Base-by-base conservation (phyloP, 345 rosid species). In the Hibiscus syriacus region DNA sequence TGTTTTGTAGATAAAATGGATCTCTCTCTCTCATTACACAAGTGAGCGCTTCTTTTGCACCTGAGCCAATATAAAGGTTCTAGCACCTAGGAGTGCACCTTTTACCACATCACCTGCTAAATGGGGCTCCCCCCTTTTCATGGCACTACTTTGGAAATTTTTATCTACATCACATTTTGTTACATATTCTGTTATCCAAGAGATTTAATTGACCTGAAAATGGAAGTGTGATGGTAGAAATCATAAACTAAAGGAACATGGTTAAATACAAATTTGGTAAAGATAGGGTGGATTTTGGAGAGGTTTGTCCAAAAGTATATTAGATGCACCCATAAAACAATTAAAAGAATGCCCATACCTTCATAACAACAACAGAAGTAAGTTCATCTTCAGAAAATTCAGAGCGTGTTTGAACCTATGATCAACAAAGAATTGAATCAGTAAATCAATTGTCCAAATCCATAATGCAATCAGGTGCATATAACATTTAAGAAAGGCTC, bases 341-440 rank as follows among this genome's bases (percentile, higher is more conserved):
- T 5, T 29, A 29, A 29, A 29, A 3, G 5, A 29, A 1, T 10
- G n/a, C n/a, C 5, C 20, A 16, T 79, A 86, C 97, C 96, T 90
- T 93, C 96, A 90, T 82, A 69, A 93, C 70, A 46, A 85, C 90
- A 58, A 86, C 83, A 32, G 97, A 93, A 9, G 84, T 79, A 50
- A 93, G 72, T 84, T 90, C 97, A 43, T 93, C 97, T 79, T 93
- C 98, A 50, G 98, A 90, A 80, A 90, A 90, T 69, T 93, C 97
- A 45, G 98, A 93, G 58, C 81, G 92, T n/a, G 88, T 79, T 76
- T 87, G 98, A 75, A 90, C 67, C 96, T 89, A 74, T 43, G 14
- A 64, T 58, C 54, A 70, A 64, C 8, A 36, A 11, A 23, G 11
- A 67, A 55, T 60, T 58, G 54, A 70, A 39, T 39, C 45, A 39